phyloP scores from a whole-genome alignment of 1,284 basidiomycete genomes.

The Laetiporus sulphureus region DNA sequence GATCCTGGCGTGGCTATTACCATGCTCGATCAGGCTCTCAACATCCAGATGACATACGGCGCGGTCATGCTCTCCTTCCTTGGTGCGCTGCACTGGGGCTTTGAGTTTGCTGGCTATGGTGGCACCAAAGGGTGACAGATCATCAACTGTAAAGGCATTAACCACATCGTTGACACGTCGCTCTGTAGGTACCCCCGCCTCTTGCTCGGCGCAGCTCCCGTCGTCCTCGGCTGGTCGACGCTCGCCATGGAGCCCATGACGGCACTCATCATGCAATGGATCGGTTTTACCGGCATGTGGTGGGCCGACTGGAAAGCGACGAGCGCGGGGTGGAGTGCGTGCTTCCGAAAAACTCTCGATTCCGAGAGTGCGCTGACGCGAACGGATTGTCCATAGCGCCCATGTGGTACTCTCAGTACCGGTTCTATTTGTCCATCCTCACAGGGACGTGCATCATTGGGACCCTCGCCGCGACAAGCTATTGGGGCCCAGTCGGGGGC shows the following conservation, averaged over 20 bases:
- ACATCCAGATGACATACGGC: slow-evolving; percentile 87
- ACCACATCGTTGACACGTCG: no score
- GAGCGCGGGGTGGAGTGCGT: slow-evolving; percentile 74
- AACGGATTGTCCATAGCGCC: slow-evolving; percentile 49
- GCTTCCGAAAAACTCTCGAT: not conserved
- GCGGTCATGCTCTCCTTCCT: slow-evolving; percentile 93
- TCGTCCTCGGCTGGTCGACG: slow-evolving; percentile 84
- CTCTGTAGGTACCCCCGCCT: slow-evolving; percentile 55
- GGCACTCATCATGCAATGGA: slow-evolving; percentile 80
- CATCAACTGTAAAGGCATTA: no score
- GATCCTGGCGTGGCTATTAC: slow-evolving; percentile 78
- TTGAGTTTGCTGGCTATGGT: slow-evolving; percentile 83
- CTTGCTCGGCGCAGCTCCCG: slow-evolving; percentile 78
- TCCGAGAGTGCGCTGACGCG: not conserved
- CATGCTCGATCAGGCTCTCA: slow-evolving; percentile 70
- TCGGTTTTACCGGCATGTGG: slow-evolving; percentile 83
- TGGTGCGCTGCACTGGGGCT: slow-evolving; percentile 92
- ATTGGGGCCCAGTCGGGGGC: slow-evolving; percentile 70
- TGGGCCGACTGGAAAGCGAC: slow-evolving; percentile 77
- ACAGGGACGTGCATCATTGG: slow-evolving; percentile 87
- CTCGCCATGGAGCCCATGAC: slow-evolving; percentile 69
- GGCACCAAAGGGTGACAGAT: slow-evolving; percentile 59
- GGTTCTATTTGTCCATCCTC: slow-evolving; percentile 91
- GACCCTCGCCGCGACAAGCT: slow-evolving; percentile 71
- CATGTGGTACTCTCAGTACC: slow-evolving; percentile 90